Base-by-base conservation (phyloP, 768 basidiomycete species). In the Boletus insuetus region DNA sequence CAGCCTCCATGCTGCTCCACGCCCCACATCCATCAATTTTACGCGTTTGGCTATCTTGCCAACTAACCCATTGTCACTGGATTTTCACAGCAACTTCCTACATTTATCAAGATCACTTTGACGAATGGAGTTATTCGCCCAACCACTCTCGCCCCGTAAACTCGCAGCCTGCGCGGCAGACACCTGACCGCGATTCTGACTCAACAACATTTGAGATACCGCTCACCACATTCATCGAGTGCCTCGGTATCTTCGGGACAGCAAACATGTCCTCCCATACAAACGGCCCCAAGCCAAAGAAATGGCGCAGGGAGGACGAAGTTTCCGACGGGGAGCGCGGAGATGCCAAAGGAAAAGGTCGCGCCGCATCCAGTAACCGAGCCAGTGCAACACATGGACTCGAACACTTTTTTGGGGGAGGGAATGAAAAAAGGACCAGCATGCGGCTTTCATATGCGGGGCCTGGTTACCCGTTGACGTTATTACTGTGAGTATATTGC, bases 161-260 rank as follows among this genome's bases (percentile, higher is more conserved):
- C 13, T 71, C 69, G 29, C 69, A 65, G 42, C 37, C 43, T 29
- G 35, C 53, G 45, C 58, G 45, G 31, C 54, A 45, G 32, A 62
- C 56, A 14, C 46, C 54, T 43, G 65, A 46, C 17, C 49, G 39
- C 14, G 63, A 52, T 34, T 37, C 49, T 57, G 59, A 54, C 22
- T 59, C 68, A 32, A 73, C 74, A 3, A 79, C 83, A 0, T 89
- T 98, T 64, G 92, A 95, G 69, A 80, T 99, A 53, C 88, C 89
- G 3, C 81, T 99, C 38, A 82, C 84, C 67, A 87, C 86, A 4
- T 74, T 98, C 48, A 81, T 97, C 56, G 94, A 97, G 59, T 94
- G 91, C 64, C 77, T 99, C 32, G 95, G 96, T 64, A 87, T 98
- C 52, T 98, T 95, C 64, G 95, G 96, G 29, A 90, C 93, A 12